phyloP scores from a whole-genome alignment of 1,139 yeast genomes.

The Diutina sp. region DNA sequence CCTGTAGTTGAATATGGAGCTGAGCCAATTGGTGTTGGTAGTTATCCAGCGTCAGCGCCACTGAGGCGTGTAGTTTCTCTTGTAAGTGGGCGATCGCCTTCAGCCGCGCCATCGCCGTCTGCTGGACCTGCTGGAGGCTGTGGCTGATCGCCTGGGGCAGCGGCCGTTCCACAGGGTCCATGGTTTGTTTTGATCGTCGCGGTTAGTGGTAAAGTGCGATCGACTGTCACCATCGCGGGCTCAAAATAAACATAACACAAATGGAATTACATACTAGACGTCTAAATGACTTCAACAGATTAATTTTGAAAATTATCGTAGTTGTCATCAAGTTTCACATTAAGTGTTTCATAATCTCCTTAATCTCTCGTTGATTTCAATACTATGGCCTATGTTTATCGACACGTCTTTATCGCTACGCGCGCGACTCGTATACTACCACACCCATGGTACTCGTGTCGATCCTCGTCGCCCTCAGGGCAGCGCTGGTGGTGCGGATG shows the following conservation, averaged over 20 bases:
- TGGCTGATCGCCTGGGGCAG: not conserved
- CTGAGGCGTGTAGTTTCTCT: not conserved
- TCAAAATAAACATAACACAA: not conserved
- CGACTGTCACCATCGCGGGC: not conserved
- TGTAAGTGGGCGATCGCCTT: not conserved
- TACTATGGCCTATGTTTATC: not conserved
- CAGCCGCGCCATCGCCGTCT: not conserved
- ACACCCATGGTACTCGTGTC: constrained; percentile 6
- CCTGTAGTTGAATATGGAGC: not conserved
- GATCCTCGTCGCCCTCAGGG: constrained; percentile 23
- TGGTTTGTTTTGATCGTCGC: not conserved
- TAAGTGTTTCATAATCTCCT: too few relatives aligned
- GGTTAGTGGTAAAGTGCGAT: not conserved
- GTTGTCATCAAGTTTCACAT: too few relatives aligned
- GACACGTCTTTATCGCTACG: not conserved
- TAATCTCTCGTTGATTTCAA: too few relatives aligned
- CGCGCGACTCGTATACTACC: not conserved
- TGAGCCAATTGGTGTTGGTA: not conserved
- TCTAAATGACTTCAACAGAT: too few relatives aligned
- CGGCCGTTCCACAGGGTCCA: not conserved
- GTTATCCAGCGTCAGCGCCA: not conserved
- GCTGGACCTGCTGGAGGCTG: not conserved
- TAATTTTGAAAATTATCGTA: too few relatives aligned
- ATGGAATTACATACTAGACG: too few relatives aligned
- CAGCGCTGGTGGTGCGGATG: constrained; percentile 38